A percentile compares a stretch with the other conserved stretches of the same genome.
These are phyloP conservation scores for Alnus rubra DNA, from an alignment of 306 rosid genomes.

Conservation along the genomic window DNA sequence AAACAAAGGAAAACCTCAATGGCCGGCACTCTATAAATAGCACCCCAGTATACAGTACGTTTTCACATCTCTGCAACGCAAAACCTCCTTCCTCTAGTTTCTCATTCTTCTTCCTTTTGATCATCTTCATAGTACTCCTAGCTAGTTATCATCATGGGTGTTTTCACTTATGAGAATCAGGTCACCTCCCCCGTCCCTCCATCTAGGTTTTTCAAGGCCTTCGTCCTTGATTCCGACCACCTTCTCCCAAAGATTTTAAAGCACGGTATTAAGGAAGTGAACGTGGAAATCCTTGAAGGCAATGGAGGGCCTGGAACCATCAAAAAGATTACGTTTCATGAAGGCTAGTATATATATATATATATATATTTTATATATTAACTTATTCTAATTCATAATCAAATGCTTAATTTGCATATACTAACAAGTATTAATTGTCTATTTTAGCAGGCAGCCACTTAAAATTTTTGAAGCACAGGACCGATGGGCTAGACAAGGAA, in stretches of 20 bases:
- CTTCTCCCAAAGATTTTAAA: constrained; percentile 32
- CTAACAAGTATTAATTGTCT: not conserved
- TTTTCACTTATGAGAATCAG: constrained; percentile 25
- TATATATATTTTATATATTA: too few relatives aligned
- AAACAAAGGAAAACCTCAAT: too few relatives aligned
- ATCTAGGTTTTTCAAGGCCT: constrained; percentile 36
- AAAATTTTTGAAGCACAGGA: constrained; percentile 15
- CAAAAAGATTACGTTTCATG: constrained; percentile 31
- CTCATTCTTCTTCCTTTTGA: not conserved
- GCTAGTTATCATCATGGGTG: constrained; percentile 37
- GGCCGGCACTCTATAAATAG: too few relatives aligned
- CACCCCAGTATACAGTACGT: too few relatives aligned
- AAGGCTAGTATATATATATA: constrained; percentile 16
- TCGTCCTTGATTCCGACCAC: constrained; percentile 22
- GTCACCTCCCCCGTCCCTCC: constrained; percentile 23
- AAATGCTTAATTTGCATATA: constrained; percentile 1
- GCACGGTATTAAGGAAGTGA: not conserved
- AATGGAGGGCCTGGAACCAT: constrained; percentile 45
- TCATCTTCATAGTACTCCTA: not conserved
- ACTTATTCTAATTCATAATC: too few relatives aligned
- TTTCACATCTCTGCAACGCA: too few relatives aligned
- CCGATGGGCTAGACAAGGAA: constrained; percentile 25
- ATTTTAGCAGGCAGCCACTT: not conserved
- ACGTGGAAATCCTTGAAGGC: constrained; percentile 40
- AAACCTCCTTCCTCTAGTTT: too few relatives aligned